A percentile compares a stretch with the other conserved stretches of the same genome.
These are phyloP conservation scores for Hypoxylon sp. DNA, from an alignment of 2,329 filamentous ascomycete species.

Conservation along the genomic window DNA sequence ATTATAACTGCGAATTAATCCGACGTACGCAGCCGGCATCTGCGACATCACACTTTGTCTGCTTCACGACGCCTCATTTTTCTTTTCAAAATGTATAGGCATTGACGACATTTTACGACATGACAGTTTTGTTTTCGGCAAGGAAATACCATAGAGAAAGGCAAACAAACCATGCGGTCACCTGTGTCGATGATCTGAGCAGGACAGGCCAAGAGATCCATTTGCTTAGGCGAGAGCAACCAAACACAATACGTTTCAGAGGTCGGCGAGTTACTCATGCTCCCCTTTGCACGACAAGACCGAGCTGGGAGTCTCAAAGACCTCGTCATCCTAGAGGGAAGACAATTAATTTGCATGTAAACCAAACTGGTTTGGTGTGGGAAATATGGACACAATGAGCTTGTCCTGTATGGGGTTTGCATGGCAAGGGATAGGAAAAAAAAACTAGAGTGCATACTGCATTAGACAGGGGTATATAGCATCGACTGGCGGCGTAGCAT, in stretches of 20 bases:
- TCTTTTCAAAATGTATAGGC: conserved; percentile 34
- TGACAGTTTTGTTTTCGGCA: conserved; percentile 27
- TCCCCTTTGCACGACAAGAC: conserved; percentile 11
- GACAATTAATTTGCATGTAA: conserved; percentile 27
- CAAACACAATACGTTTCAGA: conserved; percentile 18
- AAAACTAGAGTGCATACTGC: conserved; percentile 33
- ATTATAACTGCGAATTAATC: conserved; percentile 8
- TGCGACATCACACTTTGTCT: conserved; percentile 22
- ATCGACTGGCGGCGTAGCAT: conserved; percentile 36
- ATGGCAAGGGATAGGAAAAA: conserved; percentile 28
- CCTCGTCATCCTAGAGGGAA: conserved; percentile 9
- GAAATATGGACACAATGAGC: conserved; percentile 19
- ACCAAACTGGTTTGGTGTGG: conserved; percentile 29
- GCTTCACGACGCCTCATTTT: conserved; percentile 17
- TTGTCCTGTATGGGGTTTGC: conserved; percentile 24
- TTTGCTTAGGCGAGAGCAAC: conserved; percentile 12
- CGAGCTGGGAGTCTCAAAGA: conserved; percentile 10
- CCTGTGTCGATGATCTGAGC: conserved; percentile 21
- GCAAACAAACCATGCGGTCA: conserved; percentile 17
- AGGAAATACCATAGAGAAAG: conserved; percentile 37
- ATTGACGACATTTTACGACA: conserved; percentile 42
- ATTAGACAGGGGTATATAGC: conserved; percentile 31
- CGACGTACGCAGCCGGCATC: conserved; percentile 35
- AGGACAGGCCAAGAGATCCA: conserved; percentile 24
- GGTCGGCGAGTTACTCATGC: conserved; percentile 4